phyloP scores from a whole-genome alignment of 2,329 filamentous ascomycete species.

The Cladosporium sp. region DNA sequence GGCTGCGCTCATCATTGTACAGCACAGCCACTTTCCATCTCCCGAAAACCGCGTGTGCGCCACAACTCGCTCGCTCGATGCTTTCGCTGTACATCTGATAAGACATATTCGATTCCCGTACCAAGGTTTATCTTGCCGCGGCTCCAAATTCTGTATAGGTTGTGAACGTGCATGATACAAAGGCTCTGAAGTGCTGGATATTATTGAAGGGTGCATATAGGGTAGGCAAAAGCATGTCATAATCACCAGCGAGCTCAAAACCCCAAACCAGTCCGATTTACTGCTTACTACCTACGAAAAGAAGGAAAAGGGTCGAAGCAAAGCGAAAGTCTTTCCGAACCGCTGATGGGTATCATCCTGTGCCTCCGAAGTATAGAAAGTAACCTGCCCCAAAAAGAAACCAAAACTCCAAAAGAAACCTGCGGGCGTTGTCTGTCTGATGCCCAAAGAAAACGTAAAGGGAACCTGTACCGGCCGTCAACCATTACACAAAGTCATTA shows the following conservation, averaged over 20 bases:
- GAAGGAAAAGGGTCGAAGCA: not conserved
- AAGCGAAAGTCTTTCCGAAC: conserved; percentile 4
- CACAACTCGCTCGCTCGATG: not conserved
- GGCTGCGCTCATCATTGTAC: not conserved
- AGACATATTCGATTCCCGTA: not conserved
- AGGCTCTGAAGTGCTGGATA: not conserved
- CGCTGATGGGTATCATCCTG: conserved; percentile 17
- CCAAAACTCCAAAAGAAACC: not conserved
- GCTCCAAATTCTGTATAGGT: not conserved
- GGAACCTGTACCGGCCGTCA: not conserved
- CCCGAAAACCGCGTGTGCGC: not conserved
- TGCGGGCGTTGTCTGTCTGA: not conserved
- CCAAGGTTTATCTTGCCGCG: not conserved
- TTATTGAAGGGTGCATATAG: not conserved
- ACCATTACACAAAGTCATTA: not conserved
- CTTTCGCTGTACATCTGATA: not conserved
- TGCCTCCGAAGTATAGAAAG: conserved; percentile 8
- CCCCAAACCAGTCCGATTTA: not conserved
- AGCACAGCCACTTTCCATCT: not conserved
- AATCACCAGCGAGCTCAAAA: not conserved
- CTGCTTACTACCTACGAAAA: not conserved
- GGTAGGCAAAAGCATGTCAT: not conserved
- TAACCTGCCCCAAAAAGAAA: not conserved
- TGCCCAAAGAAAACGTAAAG: not conserved
- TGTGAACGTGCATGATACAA: not conserved